Evolutionary conservation across 1,139 yeast genomes (phyloP), one percentile per base, ranked within the genome.

Genomic region (Lodderomyces pseudojiufengensis): DNA sequence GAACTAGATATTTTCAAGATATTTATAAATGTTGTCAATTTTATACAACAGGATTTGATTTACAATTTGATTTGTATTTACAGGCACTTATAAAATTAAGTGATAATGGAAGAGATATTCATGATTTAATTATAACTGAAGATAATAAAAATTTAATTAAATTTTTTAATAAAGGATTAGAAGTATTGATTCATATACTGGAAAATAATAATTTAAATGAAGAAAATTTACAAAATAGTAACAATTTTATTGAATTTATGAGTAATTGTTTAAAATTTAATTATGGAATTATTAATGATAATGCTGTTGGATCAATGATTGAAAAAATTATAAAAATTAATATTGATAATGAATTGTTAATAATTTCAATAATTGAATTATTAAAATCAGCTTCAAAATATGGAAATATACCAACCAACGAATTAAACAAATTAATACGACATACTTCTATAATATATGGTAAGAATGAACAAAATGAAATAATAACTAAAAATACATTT

Each of bases 1-100:
- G 74, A 34, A 51, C 80, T 34, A 63, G 73, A 46, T 83, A 79
- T 54, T 86, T 80, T 54, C 65, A 72, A 39, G 83, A 81, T 39
- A 72, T 85, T 2, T 58, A 75, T 22, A 54, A 59, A n/a, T 72
- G 64, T 43, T 71, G 84, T 42, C 27, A 28, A 20, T 35, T 29
- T 30, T 50, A 43, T 24, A 12, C 41, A 44, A 9, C 55, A 47
- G 6, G 30, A 16, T 20, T 64, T 5, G 95, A 84, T 53, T 61
- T 63, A 0, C 74, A 73, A 29, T 72, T 80, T 46, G 78, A 74
- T 32, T 50, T 73, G 12, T 78, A 80, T 36, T 51, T 85, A 11
- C 50, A 55, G 10, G 80, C 84, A 3, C 53, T 86, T 29, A 56
- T 57, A 25, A 52, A 57, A 0, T 62, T 86, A 32, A 78, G 95